Base-by-base conservation (phyloP, 805 yeast species). In the Wickerhamiella sergipiensis region DNA sequence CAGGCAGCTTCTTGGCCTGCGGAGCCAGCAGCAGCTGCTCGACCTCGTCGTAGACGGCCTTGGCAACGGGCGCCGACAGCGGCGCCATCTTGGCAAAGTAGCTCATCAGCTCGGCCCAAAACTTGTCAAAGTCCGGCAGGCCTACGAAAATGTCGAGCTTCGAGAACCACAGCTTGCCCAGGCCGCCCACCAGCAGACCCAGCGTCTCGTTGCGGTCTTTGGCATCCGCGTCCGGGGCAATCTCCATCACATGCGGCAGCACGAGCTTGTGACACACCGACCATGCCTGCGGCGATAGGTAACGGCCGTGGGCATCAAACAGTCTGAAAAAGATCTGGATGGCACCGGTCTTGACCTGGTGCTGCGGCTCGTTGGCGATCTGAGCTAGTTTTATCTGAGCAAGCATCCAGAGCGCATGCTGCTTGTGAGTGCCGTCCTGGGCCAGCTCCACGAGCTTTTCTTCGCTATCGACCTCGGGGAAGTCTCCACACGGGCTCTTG, bases 321-420 rank as follows among this genome's bases (percentile, higher is more conserved):
- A 90, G 81, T 56, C 89, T 78, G 66, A 87, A 86, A 56, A 89
- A 80, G 0, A 96, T 90, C 61, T 88, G 95, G 15, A 87, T 76
- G 0, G 96, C 81, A 1, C 96, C 96, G 59, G 87, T 88, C 54
- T 94, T 74, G 0, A 90, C 95, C 58, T 88, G 95, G 1, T 81
- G 75, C 50, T 95, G 73, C 2, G 71, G 60, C 56, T 84, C 95
- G 24, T 68, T 62, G 0, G 89, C 76, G 22, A 87, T 74, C 21
- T 73, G 72, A 0, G 87, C 80, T 38, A 90, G 65, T 31, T 77
- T 74, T 8, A 76, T 69, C 50, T 86, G 66, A 43, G 88, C 65
- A 59, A 83, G 76, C 18, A 82, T 62, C 92, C 92, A 78, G 19
- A 83, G 59, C 0, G 73, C 72, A 47, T 70, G 67, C 3, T 53